Evolutionary conservation across 2,329 filamentous ascomycete genomes (phyloP), one percentile per base, ranked within the genome.

Genomic region (Rutstroemia sydowiana): DNA sequence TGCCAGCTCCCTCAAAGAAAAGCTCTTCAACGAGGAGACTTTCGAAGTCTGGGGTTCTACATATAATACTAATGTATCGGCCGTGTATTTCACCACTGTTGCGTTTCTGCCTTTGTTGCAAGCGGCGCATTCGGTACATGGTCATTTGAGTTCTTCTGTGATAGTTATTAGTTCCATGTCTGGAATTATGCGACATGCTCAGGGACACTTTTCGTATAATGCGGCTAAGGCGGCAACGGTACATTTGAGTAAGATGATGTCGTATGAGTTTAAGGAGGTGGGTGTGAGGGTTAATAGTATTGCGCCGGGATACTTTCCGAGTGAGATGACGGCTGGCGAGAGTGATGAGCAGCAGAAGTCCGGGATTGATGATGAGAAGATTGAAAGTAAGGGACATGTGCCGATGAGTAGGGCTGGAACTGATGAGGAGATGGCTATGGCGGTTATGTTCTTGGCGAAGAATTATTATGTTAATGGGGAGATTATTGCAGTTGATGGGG

Each of bases 21-120:
- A 74, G 53, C 71, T 84, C 0, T 92, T 90, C 70, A 53, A 58
- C 72, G 61, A 66, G 0, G 65, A 70, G 13, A 77, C 71, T 1
- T 75, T 86, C 50, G 78, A 85, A 36, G 79, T 84, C 59, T 92
- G 87, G 88, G 76, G 76, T 11, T 68, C 76, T 32, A 79, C 81
- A 0, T 91, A 84, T 71, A 79, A 81, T 55, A 88, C 85, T 14
- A 90, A 95, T 58, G 86, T 91, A 3, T 74, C 79, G 1, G 71
- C 76, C 23, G 73, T 83, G 0, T 85, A 82, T 69, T 83, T 84
- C 66, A 79, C 75, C 48, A 83, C 79, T 0, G 75, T 82, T 0
- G 80, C 78, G 0, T 80, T 85, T 57, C 68, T 85, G 3, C 79
- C 79, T 0, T 69, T 85, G 0, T 69, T 85, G 1, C 74, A 81